These are phyloP conservation scores for Jackrogersella minutella DNA, from an alignment of 495 filamentous ascomycete species.

Conservation along the genomic window DNA sequence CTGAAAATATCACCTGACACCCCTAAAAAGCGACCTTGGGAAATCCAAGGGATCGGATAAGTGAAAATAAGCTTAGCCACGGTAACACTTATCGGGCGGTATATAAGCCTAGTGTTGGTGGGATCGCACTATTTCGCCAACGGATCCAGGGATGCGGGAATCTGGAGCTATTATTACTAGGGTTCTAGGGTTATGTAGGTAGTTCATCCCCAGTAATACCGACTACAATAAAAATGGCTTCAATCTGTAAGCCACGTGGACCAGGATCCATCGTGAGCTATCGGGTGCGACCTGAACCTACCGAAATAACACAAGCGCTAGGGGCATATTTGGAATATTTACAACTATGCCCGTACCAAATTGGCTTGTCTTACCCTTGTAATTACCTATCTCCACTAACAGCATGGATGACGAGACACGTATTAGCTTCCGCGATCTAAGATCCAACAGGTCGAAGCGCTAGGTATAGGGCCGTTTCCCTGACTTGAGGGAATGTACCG, in stretches of 20 bases:
- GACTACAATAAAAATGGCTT: conserved; percentile 2
- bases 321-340: conserved; percentile 32
- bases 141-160: not conserved
- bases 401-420: conserved; percentile 11
- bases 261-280: conserved; percentile 14
- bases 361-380: not conserved
- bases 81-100: not conserved
- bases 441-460: conserved; percentile 8
- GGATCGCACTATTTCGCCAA: not conserved
- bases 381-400: not conserved
- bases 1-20: too few relatives aligned
- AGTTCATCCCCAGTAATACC: not conserved
- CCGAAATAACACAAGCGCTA: conserved; percentile 17
- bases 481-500: conserved; percentile 2
- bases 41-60: not conserved
- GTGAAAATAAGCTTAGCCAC: conserved; percentile 1
- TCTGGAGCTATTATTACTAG: not conserved
- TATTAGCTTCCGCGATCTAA: conserved; percentile 1
- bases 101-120: not conserved
- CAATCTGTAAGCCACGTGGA: conserved; percentile 29
- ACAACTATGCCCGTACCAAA: too few relatives aligned
- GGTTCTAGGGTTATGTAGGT: not conserved
- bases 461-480: conserved; percentile 5
- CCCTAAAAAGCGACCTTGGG: not conserved
- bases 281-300: conserved; percentile 19